Evolutionary conservation across 176 grass and related monocot genomes (phyloP), one percentile per base, ranked within the genome.

Genomic region (Juncus effusus): DNA sequence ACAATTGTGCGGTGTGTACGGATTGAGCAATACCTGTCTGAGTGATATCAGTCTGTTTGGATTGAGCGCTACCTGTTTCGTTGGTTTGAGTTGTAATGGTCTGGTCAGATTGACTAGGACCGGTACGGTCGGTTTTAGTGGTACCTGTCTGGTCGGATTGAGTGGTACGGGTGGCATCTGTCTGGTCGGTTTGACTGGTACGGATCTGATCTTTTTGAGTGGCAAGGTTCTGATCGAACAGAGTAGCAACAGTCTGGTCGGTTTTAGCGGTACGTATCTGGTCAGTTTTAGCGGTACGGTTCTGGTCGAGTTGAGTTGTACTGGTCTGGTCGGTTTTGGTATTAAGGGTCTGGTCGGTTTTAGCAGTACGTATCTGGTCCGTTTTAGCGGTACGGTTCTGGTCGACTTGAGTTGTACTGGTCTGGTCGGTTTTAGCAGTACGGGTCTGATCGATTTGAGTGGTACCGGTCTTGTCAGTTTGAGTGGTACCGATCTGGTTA

Each of bases 31-130:
- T 28, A 28, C 19, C 19, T 28, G 19, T 28, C 19, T 28, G 19
- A 28, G 19, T 28, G 19, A 28, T 28, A 28, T 28, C 19, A 28
- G 19, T 28, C 19, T 28, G 19, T 28, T 28, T 28, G 19, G 19
- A 28, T 28, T 28, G 44, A 3, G 28, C 12, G 63, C 40, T 11
- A 10, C 49, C 35, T 16, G 63, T 51, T 11, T 10, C 4, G 16
- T 51, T 14, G 40, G 41, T 66, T 66, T 51, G 44, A 51, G 63
- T 5, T 38, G 63, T 66, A 66, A 11, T 9, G 9, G 9, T 47
- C 44, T 47, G 44, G 6, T 47, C 63, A 47, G 7, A 10, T 11
- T 42, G 61, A 40, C n/a, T 13, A 1, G 19, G 19, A 10, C 41
- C 3, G 19, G 19, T 28, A 28, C 19, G 19, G 19, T 28, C 19